These are phyloP conservation scores for Trypanosoma boissoni DNA, from an alignment of 208 protist genomes.

Conservation along the genomic window DNA sequence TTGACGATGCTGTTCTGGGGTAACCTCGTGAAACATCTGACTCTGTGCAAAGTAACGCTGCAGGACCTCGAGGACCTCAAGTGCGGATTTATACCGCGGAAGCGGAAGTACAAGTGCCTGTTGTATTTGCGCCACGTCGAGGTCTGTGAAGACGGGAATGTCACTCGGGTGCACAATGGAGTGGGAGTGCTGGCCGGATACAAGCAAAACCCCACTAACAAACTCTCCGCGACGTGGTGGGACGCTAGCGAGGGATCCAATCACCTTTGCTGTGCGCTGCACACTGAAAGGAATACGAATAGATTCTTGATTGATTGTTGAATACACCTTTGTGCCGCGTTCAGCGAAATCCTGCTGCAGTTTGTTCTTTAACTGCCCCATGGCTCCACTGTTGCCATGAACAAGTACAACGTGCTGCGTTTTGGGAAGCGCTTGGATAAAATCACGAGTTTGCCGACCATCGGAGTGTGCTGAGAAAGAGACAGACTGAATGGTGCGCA, in stretches of 20 bases:
- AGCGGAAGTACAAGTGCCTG: slow-evolving; percentile 88
- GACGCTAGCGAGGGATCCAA: slow-evolving; percentile 66
- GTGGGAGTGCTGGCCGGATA: slow-evolving; percentile 82
- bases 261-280: slow-evolving; percentile 91
- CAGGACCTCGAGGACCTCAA: slow-evolving; percentile 76
- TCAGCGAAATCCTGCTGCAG: slow-evolving; percentile 86
- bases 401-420: slow-evolving; percentile 93
- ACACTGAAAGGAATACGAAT: slow-evolving; percentile 94
- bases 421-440: slow-evolving; percentile 75
- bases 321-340: slow-evolving; percentile 82
- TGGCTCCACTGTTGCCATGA: slow-evolving; percentile 94
- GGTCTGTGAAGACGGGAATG: slow-evolving; percentile 82
- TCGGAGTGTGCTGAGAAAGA: slow-evolving; percentile 98
- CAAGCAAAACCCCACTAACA: slow-evolving; percentile 86
- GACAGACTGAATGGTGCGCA: slow-evolving; percentile 92
- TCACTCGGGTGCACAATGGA: slow-evolving; percentile 84
- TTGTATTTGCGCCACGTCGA: slow-evolving; percentile 71
- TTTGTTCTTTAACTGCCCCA: slow-evolving; percentile 91
- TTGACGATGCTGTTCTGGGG: slow-evolving; percentile 28
- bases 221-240: slow-evolving; percentile 53
- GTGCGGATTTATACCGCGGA: slow-evolving; percentile 61
- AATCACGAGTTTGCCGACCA: slow-evolving; percentile 90
- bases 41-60: slow-evolving; percentile 85
- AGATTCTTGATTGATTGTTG: slow-evolving; percentile 91
- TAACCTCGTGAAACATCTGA: slow-evolving; percentile 69